Conservation (phyloP, 2,329 filamentous ascomycete species). For the Calonectria crousiana region DNA sequence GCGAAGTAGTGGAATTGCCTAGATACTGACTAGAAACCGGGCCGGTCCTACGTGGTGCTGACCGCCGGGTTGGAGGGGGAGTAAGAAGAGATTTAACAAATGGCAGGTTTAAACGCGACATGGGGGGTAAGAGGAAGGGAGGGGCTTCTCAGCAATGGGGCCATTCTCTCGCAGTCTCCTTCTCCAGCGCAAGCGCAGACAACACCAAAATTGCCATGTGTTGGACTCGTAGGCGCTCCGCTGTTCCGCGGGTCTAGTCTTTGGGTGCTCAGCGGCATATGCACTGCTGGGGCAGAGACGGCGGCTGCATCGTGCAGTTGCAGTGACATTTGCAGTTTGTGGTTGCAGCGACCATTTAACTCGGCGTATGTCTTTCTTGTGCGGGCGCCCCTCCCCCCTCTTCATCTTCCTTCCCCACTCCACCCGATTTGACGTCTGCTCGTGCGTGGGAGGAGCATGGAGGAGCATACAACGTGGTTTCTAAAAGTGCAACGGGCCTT, state of each 20-base stretch:
- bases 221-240: background rate
- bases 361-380: background rate
- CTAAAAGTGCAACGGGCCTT: background rate
- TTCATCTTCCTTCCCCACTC: background rate
- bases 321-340: background rate
- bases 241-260: background rate
- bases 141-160: background rate
- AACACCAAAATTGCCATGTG: background rate
- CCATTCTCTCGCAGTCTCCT: conserved; percentile 4
- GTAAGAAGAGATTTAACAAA: background rate
- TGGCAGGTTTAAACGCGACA: background rate
- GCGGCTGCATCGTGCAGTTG: conserved; percentile 10
- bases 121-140: background rate
- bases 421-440: background rate
- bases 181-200: background rate
- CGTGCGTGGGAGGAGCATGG: background rate
- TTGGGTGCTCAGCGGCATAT: background rate
- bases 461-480: background rate
- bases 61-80: conserved; percentile 12
- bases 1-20: background rate
- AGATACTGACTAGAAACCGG: conserved; percentile 6
- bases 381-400: background rate
- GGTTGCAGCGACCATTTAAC: background rate
- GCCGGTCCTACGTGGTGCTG: conserved; percentile 14
- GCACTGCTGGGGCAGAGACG: conserved; percentile 16